Evolutionary conservation across 2,329 filamentous ascomycete genomes (phyloP).

Genomic region (Aspergillus sp.): DNA sequence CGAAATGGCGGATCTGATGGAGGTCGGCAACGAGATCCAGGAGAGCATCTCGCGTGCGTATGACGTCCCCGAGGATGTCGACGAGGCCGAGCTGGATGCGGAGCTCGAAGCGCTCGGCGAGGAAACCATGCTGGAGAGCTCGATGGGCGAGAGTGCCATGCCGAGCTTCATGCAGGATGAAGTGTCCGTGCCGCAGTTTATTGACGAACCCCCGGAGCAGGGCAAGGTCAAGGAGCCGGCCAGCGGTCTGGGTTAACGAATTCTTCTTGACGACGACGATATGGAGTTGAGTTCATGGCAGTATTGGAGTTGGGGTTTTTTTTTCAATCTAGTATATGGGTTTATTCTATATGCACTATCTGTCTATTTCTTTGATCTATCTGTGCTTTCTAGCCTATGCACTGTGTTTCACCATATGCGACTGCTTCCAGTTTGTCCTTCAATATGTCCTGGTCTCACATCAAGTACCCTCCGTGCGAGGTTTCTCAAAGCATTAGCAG

Average conservation of each 20-base stretch:
- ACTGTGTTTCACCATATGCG: background rate
- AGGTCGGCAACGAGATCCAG: constrained; percentile 97
- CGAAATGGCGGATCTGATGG: constrained; percentile 97
- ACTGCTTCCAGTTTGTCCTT: background rate
- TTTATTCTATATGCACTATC: background rate
- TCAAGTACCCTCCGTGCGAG: too few relatives aligned
- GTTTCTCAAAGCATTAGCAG: too few relatives aligned
- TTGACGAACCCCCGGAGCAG: constrained; percentile 81
- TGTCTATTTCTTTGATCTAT: background rate
- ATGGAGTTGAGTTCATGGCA: constrained; percentile 5
- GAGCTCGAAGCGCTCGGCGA: constrained; percentile 92
- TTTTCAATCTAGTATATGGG: background rate
- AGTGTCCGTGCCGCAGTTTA: constrained; percentile 75
- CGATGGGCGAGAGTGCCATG: constrained; percentile 59
- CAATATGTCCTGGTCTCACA: too few relatives aligned
- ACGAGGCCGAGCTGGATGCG: constrained; percentile 93
- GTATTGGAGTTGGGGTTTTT: constrained; percentile 19
- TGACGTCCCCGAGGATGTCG: constrained; percentile 93
- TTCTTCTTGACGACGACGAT: constrained; percentile 3
- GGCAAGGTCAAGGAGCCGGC: constrained; percentile 80
- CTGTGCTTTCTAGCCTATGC: background rate
- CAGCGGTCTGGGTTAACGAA: constrained; percentile 34
- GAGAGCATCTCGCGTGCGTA: constrained; percentile 89
- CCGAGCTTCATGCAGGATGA: constrained; percentile 91
- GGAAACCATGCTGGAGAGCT: constrained; percentile 83